A percentile compares a stretch with the other conserved stretches of the same genome.
Conservation (phyloP, 345 rosid species). For the Corymbia maculata region DNA sequence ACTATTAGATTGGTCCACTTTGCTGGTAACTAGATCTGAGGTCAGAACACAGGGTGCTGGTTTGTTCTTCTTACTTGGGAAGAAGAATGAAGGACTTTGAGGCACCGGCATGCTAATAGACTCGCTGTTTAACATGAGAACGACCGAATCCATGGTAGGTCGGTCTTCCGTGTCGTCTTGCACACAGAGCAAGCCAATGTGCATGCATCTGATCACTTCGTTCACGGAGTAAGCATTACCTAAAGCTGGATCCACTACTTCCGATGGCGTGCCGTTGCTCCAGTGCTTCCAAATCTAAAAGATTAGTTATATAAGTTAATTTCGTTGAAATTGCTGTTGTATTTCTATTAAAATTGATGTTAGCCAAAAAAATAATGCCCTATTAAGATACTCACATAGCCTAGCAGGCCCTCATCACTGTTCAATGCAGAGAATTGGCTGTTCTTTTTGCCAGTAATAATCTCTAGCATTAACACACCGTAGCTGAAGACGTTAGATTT, state of each 20-base stretch:
- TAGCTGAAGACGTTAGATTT: slow-evolving; percentile 17
- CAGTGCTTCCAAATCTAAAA: slow-evolving; percentile 19
- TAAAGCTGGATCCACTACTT: slow-evolving; percentile 9
- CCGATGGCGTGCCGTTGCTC: slow-evolving; percentile 6
- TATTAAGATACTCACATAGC: background rate
- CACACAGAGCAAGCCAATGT: slow-evolving; percentile 17
- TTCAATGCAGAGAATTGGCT: background rate
- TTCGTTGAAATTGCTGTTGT: background rate
- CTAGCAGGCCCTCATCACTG: background rate
- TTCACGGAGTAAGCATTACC: background rate
- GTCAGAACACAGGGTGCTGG: background rate
- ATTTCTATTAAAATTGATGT: background rate
- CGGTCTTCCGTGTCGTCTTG: slow-evolving; percentile 13
- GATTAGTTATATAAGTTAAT: background rate
- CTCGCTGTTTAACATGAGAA: slow-evolving; percentile 9
- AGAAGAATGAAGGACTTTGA: slow-evolving; percentile 4
- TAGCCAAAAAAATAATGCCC: background rate
- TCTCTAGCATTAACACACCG: slow-evolving; percentile 14
- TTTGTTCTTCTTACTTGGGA: background rate
- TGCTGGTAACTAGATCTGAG: background rate
- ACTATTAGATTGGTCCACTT: background rate
- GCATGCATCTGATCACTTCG: slow-evolving; percentile 15
- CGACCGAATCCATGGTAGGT: slow-evolving; percentile 19
- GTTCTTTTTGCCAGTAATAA: slow-evolving; percentile 10
- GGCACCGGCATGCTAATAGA: slow-evolving; percentile 10